A percentile compares a stretch with the other conserved stretches of the same genome.
Evolutionary conservation across 208 protist genomes (phyloP).

Genomic region (Leishmania amazonensis): DNA sequence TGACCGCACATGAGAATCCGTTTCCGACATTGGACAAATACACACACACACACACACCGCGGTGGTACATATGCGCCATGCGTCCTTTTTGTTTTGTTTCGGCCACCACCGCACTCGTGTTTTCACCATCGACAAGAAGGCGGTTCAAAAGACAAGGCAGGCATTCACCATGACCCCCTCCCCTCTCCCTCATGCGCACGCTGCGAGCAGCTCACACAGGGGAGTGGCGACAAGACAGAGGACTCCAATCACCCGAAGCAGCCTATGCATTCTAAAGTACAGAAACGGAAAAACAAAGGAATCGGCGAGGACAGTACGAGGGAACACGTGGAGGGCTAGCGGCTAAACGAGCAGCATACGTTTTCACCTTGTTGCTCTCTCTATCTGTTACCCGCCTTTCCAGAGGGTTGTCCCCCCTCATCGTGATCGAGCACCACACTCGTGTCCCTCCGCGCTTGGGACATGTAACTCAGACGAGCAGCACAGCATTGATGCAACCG

Average conservation of each 20-base stretch:
- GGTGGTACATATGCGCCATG: too few relatives aligned
- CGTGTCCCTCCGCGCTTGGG: background rate
- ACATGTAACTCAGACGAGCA: conserved; percentile 95
- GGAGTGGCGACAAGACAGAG: background rate
- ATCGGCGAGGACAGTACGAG: background rate
- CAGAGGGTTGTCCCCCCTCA: background rate
- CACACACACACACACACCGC: background rate
- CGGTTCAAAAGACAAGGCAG: background rate
- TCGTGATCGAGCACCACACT: background rate
- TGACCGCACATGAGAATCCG: background rate
- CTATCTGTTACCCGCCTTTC: background rate
- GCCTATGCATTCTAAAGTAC: background rate
- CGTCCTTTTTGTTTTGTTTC: background rate
- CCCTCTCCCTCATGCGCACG: background rate
- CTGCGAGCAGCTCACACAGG: background rate
- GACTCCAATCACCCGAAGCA: background rate
- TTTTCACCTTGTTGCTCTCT: background rate
- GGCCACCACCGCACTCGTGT: background rate
- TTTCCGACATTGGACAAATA: background rate
- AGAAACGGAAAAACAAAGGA: background rate
- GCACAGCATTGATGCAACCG: conserved; percentile 99
- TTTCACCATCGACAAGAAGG: background rate
- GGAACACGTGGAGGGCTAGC: background rate
- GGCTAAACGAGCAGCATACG: background rate
- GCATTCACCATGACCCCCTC: background rate